A percentile compares a stretch with the other conserved stretches of the same genome.
These are phyloP conservation scores for Phytophthora foliorum DNA, from an alignment of 352 stramenopile genomes.

Conservation along the genomic window DNA sequence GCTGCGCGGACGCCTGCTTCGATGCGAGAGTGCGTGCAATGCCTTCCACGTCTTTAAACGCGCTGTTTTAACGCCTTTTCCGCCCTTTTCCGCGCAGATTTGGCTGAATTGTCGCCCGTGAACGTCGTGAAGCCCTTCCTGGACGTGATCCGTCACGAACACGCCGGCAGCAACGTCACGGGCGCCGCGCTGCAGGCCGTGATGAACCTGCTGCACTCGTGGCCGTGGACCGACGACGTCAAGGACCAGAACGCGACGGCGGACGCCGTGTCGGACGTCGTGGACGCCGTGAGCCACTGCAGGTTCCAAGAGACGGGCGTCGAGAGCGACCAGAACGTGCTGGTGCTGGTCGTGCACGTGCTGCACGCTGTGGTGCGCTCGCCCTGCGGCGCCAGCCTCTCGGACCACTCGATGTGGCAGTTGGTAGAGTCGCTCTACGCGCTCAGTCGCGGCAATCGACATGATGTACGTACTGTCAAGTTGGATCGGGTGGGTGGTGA, in stretches of 20 bases:
- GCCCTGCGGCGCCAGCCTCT: slow-evolving; percentile 80
- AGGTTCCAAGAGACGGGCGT: slow-evolving; percentile 95
- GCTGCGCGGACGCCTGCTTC: slow-evolving; percentile 69
- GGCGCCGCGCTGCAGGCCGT: slow-evolving; percentile 93
- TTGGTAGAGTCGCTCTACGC: slow-evolving; percentile 96
- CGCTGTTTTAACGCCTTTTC: slow-evolving; percentile 15
- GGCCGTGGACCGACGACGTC: slow-evolving; percentile 60
- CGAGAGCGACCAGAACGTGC: slow-evolving; percentile 92
- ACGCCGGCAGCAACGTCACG: slow-evolving; percentile 95
- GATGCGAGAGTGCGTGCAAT: slow-evolving; percentile 58
- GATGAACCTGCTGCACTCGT: slow-evolving; percentile 96
- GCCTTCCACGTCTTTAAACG: neutral
- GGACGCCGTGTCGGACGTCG: slow-evolving; percentile 85
- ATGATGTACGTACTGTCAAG: slow-evolving; percentile 55
- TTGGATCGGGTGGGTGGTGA: neutral
- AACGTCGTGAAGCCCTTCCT: slow-evolving; percentile 94
- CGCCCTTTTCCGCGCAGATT: slow-evolving; percentile 44
- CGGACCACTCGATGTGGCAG: slow-evolving; percentile 94
- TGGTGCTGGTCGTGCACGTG: slow-evolving; percentile 95
- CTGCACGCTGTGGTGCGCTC: slow-evolving; percentile 95
- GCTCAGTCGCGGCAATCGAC: slow-evolving; percentile 83
- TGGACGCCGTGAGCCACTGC: slow-evolving; percentile 94
- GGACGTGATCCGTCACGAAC: slow-evolving; percentile 92
- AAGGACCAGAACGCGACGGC: slow-evolving; percentile 48
- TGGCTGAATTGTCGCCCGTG: slow-evolving; percentile 67